These are phyloP conservation scores for Fomitopsis pulvina DNA, from an alignment of 768 basidiomycete genomes.

Conservation along the genomic window DNA sequence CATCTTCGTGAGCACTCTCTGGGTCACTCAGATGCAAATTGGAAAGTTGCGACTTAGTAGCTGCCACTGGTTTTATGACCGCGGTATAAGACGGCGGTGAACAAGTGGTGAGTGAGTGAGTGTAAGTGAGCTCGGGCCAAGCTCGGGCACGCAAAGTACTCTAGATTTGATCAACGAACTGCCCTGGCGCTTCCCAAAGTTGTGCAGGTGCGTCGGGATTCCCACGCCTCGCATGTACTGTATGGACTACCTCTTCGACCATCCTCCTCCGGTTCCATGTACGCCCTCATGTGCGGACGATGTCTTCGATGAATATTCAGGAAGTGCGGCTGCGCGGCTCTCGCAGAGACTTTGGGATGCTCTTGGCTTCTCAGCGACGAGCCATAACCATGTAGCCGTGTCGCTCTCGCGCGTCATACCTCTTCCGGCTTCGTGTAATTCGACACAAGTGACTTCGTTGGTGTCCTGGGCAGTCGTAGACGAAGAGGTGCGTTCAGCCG, in stretches of 20 bases:
- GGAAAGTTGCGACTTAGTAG: too few relatives aligned
- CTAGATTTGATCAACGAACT: too few relatives aligned
- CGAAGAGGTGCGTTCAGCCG: conserved; percentile 30
- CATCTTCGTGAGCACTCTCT: not conserved
- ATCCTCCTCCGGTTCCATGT: conserved; percentile 4
- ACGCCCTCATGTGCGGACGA: conserved; percentile 8
- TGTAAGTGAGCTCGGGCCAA: too few relatives aligned
- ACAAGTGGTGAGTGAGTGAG: too few relatives aligned
- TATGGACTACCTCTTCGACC: conserved; percentile 18
- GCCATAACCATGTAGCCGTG: conserved; percentile 6
- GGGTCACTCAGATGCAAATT: too few relatives aligned
- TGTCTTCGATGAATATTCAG: not conserved
- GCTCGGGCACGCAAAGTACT: too few relatives aligned
- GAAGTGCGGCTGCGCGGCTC: conserved; percentile 6
- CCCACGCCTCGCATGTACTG: conserved; percentile 6
- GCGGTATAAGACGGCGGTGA: too few relatives aligned
- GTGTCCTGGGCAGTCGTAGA: conserved; percentile 30
- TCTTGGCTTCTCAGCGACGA: not conserved
- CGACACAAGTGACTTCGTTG: conserved; percentile 13
- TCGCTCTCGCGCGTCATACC: conserved; percentile 7
- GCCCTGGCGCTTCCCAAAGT: not conserved
- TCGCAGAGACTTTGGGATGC: conserved; percentile 9
- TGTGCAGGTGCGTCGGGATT: not conserved
- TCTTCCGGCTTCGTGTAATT: not conserved
- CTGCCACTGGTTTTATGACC: too few relatives aligned